Evolutionary conservation across 768 basidiomycete species (phyloP), one percentile per base, ranked within the genome.

Genomic region (Pulveroboletus sp.): DNA sequence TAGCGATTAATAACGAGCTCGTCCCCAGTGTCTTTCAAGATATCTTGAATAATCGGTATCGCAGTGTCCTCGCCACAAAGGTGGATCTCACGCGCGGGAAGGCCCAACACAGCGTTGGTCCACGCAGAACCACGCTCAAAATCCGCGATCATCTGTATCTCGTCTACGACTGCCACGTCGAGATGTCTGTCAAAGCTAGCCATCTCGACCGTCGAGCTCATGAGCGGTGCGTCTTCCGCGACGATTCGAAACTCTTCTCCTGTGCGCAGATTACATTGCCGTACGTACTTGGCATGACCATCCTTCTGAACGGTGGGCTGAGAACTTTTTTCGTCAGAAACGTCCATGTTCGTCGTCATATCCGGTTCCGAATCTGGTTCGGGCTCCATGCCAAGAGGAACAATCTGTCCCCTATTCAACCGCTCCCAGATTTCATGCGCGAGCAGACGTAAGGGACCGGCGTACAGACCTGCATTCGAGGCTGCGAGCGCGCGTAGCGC

Each of bases 181-280:
- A 71, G 73, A 4, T 52, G 51, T 15, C 42, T 54, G 2, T 56
- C 53, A 9, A 72, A 56, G 6, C 75, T 72, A 31, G 88, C 66
- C 94, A 98, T 99, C 75, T 99, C 96, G 57, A 97, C 86, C 3
- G 96, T 99, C 65, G 89, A 93, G 62, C 85, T 85, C n/a, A 76
- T 50, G 33, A 96, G 66, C 0, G 74, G 68, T 0, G 82, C 82
- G 7, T 73, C 58, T 1, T 73, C 73, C 8, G 74, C 72, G 18
- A 95, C 79, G 28, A 89, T 75, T 60, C 85, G 82, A 50, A 81
- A 77, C 65, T 97, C 94, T 68, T 97, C 95, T 7, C 95, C 95
- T 0, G 95, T 99, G 43, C 90, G 50, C 65, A 98, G 79, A 63
- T 95, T 95, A 67, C 93, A 97, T 24, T 61, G 59, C 21, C 88